These are phyloP conservation scores for Omphalotus guepiniiformis DNA, from an alignment of 768 basidiomycete genomes.

Conservation along the genomic window DNA sequence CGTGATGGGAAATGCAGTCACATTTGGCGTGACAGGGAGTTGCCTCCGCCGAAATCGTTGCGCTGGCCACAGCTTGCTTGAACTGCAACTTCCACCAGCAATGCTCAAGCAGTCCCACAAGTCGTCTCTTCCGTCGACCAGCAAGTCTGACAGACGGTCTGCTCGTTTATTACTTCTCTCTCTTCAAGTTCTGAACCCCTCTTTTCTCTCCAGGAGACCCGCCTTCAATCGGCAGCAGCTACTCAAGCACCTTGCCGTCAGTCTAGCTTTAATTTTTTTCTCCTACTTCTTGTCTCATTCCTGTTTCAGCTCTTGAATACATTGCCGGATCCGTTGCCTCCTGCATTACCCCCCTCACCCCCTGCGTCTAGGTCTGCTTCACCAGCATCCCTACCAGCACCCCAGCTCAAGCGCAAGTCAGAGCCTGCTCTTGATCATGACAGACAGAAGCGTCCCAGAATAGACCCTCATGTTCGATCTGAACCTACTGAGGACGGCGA, in stretches of 20 bases:
- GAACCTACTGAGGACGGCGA: constrained; percentile 55
- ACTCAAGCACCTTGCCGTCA: constrained; percentile 44
- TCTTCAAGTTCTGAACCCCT: neutral
- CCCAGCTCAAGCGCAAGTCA: constrained; percentile 42
- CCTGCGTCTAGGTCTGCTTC: constrained; percentile 46
- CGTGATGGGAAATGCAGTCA: constrained; percentile 3
- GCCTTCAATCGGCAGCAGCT: constrained; percentile 40
- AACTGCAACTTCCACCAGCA: constrained; percentile 6
- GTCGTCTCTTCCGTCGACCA: neutral
- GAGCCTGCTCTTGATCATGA: constrained; percentile 35
- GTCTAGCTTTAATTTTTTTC: constrained; percentile 9
- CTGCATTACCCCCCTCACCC: constrained; percentile 47
- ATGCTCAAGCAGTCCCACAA: constrained; percentile 6
- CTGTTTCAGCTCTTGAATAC: constrained; percentile 36
- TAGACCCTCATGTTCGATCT: constrained; percentile 27
- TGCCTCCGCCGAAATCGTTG: constrained; percentile 4
- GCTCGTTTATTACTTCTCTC: neutral
- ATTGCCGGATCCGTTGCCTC: constrained; percentile 38
- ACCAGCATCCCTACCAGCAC: constrained; percentile 31
- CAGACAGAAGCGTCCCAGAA: constrained; percentile 43
- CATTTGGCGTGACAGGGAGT: neutral
- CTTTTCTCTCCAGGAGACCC: neutral
- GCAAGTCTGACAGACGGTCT: constrained; percentile 3
- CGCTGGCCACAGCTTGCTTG: constrained; percentile 5
- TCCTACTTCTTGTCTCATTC: constrained; percentile 8